Evolutionary conservation across 768 basidiomycete species (phyloP).

Genomic region (Russula olivacea): DNA sequence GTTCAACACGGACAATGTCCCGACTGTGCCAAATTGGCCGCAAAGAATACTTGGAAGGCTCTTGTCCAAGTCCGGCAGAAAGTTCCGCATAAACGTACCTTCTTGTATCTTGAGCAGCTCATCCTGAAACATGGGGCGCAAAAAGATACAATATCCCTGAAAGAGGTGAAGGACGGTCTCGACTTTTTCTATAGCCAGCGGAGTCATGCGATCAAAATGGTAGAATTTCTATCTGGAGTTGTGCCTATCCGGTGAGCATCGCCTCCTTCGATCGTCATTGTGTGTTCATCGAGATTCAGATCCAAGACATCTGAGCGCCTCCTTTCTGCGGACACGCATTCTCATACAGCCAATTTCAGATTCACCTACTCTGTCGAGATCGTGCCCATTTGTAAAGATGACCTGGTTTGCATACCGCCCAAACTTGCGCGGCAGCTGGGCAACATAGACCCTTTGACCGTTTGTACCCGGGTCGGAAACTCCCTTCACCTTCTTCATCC

Average conservation of each 20-base stretch:
- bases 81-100: slow-evolving; percentile 96
- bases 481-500: slow-evolving; percentile 90
- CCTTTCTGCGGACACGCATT: slow-evolving; percentile 87
- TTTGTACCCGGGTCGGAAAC: slow-evolving; percentile 90
- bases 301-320: slow-evolving; percentile 93
- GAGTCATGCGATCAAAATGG: slow-evolving; percentile 94
- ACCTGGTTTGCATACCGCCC: slow-evolving; percentile 82
- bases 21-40: slow-evolving; percentile 88
- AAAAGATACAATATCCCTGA: slow-evolving; percentile 90
- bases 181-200: slow-evolving; percentile 95
- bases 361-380: slow-evolving; percentile 98
- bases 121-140: slow-evolving; percentile 96
- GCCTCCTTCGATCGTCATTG: neutral
- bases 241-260: slow-evolving; percentile 74
- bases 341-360: slow-evolving; percentile 91
- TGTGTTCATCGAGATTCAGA: slow-evolving; percentile 36
- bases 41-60: slow-evolving; percentile 99
- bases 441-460: slow-evolving; percentile 82
- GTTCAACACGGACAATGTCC: slow-evolving; percentile 95
- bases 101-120: slow-evolving; percentile 94
- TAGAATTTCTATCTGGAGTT: slow-evolving; percentile 83
- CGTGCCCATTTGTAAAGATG: slow-evolving; percentile 95
- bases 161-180: slow-evolving; percentile 89
- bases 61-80: slow-evolving; percentile 99
- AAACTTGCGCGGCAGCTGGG: slow-evolving; percentile 77